phyloP scores from a whole-genome alignment of 1,284 basidiomycete species.

The Cystobasidium pallidum region DNA sequence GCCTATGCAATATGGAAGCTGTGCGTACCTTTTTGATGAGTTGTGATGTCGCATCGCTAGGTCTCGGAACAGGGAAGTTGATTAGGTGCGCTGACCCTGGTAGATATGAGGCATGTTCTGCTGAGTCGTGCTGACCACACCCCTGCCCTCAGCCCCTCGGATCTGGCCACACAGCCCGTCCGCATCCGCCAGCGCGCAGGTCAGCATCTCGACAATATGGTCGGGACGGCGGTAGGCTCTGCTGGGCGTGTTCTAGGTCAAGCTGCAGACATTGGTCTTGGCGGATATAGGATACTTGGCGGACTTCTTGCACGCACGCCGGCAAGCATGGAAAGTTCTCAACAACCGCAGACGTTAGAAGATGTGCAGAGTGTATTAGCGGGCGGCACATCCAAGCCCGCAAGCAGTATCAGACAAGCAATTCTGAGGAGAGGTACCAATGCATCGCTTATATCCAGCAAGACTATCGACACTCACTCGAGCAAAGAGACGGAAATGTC shows the following conservation, averaged over 20 bases:
- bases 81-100: slow-evolving; percentile 58
- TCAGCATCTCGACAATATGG: slow-evolving; percentile 49
- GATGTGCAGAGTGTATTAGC: slow-evolving; percentile 51
- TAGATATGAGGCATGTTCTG: neutral
- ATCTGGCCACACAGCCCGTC: slow-evolving; percentile 18
- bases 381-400: slow-evolving; percentile 36
- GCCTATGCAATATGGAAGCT: slow-evolving; percentile 88
- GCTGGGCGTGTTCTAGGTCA: slow-evolving; percentile 48
- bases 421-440: slow-evolving; percentile 33
- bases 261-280: slow-evolving; percentile 46
- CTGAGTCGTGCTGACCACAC: slow-evolving; percentile 9
- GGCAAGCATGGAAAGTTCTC: slow-evolving; percentile 18
- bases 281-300: slow-evolving; percentile 49
- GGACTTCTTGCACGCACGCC: slow-evolving; percentile 45
- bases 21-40: slow-evolving; percentile 92
- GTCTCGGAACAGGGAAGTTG: slow-evolving; percentile 69
- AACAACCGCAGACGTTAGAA: slow-evolving; percentile 50
- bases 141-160: slow-evolving; percentile 28
- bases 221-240: slow-evolving; percentile 49
- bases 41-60: slow-evolving; percentile 80
- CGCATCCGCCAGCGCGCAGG: slow-evolving; percentile 34
- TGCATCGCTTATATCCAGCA: slow-evolving; percentile 6
- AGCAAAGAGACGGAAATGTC: slow-evolving; percentile 43
- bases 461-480: slow-evolving; percentile 4
- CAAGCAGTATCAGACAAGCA: slow-evolving; percentile 9